Percentiles rank a stretch among this genome's conserved stretches.
Evolutionary conservation across 2,329 filamentous ascomycete species (phyloP).

Genomic region (Ascomycota sp.): DNA sequence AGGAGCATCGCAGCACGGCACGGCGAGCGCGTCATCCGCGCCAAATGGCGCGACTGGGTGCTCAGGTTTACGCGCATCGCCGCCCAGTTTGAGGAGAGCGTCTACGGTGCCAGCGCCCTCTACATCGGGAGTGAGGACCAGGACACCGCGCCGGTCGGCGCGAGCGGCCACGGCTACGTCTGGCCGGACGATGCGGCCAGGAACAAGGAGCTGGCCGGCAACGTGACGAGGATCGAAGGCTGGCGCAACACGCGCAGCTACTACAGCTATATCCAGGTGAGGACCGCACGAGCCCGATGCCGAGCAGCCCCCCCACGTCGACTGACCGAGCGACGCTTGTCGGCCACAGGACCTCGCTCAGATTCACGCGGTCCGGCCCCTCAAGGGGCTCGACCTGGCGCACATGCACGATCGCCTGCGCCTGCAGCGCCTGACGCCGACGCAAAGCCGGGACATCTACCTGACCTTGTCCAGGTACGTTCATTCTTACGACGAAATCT

Average conservation of each 20-base stretch:
- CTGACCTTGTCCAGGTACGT: conserved; percentile 54
- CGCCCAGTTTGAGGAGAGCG: conserved; percentile 81
- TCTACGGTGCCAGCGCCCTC: conserved; percentile 79
- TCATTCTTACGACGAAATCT: conserved; percentile 64
- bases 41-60: conserved; percentile 91
- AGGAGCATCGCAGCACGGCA: conserved; percentile 66
- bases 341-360: conserved; percentile 36
- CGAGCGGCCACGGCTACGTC: conserved; percentile 77
- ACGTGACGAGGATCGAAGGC: conserved; percentile 80
- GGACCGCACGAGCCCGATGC: conserved; percentile 2
- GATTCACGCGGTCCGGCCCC: conserved; percentile 39
- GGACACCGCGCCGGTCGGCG: conserved; percentile 31
- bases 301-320: no score
- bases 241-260: conserved; percentile 93
- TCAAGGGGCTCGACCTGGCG: conserved; percentile 66
- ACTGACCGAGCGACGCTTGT: neutral
- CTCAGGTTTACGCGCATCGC: conserved; percentile 79
- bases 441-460: conserved; percentile 67
- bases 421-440: conserved; percentile 52
- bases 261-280: conserved; percentile 75
- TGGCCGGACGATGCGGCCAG: conserved; percentile 70
- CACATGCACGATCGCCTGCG: conserved; percentile 84
- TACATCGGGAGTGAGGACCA: conserved; percentile 62
- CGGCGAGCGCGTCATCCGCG: conserved; percentile 71
- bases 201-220: conserved; percentile 69